Percentiles rank a stretch among this genome's conserved stretches.
These are phyloP conservation scores for Mitragyna speciosa DNA, from an alignment of 257 asterid species.

Conservation along the genomic window DNA sequence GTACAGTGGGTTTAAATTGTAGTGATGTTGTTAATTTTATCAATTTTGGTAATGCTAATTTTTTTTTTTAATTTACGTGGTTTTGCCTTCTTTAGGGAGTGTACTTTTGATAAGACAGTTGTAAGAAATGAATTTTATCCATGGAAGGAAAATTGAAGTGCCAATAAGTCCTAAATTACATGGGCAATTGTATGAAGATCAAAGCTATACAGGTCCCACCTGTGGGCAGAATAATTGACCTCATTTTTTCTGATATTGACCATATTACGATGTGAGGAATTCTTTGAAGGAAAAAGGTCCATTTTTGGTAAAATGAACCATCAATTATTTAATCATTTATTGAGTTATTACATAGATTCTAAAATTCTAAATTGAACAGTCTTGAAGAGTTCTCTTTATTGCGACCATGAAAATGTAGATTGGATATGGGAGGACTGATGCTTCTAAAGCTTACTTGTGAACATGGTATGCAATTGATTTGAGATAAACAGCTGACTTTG, in stretches of 20 bases:
- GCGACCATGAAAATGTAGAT: conserved; percentile 1
- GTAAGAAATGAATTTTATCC: not conserved
- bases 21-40: not conserved
- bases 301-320: not conserved
- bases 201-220: not conserved
- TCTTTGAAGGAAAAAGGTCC: not conserved
- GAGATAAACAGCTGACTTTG: not conserved
- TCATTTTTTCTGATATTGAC: not conserved
- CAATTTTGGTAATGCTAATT: not conserved
- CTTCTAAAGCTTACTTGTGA: conserved; percentile 4
- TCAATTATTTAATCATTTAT: not conserved
- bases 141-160: not conserved
- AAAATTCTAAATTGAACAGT: not conserved
- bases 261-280: not conserved
- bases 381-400: not conserved
- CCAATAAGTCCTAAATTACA: not conserved
- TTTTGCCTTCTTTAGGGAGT: not conserved
- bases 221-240: not conserved
- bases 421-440: not conserved
- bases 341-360: not conserved
- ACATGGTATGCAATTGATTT: not conserved
- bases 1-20: not conserved
- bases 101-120: no score
- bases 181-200: not conserved
- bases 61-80: not conserved